Percentiles rank a stretch among this genome's conserved stretches.
These are phyloP conservation scores for Blastobotrys parvus DNA, from an alignment of 805 yeast genomes.

Conservation along the genomic window DNA sequence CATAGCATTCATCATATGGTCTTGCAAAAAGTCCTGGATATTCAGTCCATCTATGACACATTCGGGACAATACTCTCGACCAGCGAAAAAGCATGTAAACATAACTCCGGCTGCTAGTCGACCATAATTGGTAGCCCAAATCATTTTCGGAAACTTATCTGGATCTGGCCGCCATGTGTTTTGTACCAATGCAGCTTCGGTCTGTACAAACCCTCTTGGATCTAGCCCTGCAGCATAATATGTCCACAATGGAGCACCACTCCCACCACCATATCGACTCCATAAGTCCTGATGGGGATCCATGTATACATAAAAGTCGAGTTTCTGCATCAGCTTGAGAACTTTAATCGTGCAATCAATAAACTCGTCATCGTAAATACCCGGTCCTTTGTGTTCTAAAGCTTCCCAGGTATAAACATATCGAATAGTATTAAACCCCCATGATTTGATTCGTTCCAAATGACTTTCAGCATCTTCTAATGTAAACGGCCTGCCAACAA, in stretches of 20 bases:
- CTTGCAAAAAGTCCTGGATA: constrained; percentile 69
- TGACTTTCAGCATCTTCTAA: constrained; percentile 64
- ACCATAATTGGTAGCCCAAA: constrained; percentile 83
- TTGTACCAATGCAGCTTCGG: constrained; percentile 78
- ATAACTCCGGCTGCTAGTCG: constrained; percentile 70
- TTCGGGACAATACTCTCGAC: constrained; percentile 66
- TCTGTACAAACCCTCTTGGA: constrained; percentile 53
- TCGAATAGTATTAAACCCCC: constrained; percentile 77
- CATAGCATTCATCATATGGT: constrained; percentile 49
- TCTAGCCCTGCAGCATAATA: constrained; percentile 82
- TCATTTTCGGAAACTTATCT: constrained; percentile 67
- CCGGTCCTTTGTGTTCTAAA: constrained; percentile 81
- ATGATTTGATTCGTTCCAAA: constrained; percentile 55
- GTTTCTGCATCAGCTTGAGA: constrained; percentile 44
- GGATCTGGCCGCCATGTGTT: constrained; percentile 41
- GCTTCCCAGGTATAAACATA: constrained; percentile 90
- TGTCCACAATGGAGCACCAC: constrained; percentile 94
- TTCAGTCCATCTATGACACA: constrained; percentile 61
- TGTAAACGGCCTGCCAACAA: constrained; percentile 74
- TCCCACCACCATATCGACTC: constrained; percentile 86
- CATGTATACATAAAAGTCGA: constrained; percentile 69
- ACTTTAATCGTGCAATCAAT: constrained; percentile 62
- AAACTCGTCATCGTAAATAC: constrained; percentile 65
- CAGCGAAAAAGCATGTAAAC: constrained; percentile 83
- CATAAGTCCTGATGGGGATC: constrained; percentile 95